Evolutionary conservation across 148 eudicot genomes (phyloP).

Genomic region (Oxyria digyna): DNA sequence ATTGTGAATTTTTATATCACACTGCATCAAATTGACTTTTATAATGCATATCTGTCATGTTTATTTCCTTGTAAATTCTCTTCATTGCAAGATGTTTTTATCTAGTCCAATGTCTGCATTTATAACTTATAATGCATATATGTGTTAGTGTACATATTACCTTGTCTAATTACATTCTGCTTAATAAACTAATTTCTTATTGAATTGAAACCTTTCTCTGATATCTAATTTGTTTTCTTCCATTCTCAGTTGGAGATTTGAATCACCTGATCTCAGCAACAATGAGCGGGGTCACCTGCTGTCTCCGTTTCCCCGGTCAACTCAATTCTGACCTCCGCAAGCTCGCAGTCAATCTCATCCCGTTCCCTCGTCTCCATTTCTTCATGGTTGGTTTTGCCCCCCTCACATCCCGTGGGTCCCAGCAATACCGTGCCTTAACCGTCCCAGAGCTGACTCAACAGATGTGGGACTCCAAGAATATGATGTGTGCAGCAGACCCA

Average conservation of each 20-base stretch:
- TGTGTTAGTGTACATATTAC: not conserved
- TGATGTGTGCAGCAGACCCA: too few species aligned
- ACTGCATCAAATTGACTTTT: not conserved
- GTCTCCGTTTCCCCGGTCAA: conserved; percentile 23
- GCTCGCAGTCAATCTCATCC: conserved; percentile 22
- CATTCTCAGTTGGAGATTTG: conserved; percentile 18
- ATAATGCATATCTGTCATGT: too few species aligned
- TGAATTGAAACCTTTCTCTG: not conserved
- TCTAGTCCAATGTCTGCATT: not conserved
- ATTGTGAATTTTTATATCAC: not conserved
- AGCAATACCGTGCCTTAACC: too few species aligned
- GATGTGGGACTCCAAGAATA: too few species aligned
- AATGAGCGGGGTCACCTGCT: conserved; percentile 23
- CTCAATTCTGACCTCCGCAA: conserved; percentile 22
- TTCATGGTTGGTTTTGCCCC: too few species aligned
- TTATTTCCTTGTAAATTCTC: not conserved
- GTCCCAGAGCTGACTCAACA: too few species aligned
- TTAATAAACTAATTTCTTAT: too few species aligned
- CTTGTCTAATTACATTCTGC: not conserved
- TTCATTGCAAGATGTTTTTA: not conserved
- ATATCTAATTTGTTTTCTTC: not conserved
- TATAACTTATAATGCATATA: not conserved
- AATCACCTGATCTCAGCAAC: conserved; percentile 21
- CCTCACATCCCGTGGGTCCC: too few species aligned
- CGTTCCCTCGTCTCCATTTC: conserved; percentile 21